These are phyloP conservation scores for Trametes hirsuta DNA, from an alignment of 1,284 basidiomycete genomes.

Conservation along the genomic window DNA sequence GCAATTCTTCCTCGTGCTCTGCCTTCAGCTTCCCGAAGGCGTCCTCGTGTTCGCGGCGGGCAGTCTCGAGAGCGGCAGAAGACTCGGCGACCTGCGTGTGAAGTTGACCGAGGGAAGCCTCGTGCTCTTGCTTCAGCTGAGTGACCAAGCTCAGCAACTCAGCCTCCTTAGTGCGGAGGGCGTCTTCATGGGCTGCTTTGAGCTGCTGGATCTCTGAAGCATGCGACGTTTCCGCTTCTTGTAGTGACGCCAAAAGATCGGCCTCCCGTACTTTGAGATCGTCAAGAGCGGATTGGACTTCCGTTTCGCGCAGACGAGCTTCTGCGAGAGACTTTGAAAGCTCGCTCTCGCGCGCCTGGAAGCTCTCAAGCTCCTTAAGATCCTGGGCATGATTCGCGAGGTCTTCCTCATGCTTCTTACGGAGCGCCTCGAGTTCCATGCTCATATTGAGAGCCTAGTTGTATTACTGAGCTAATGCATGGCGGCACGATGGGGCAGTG, in stretches of 20 bases:
- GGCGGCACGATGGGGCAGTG: not conserved
- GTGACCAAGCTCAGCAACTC: slow-evolving; percentile 54
- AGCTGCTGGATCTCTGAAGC: slow-evolving; percentile 46
- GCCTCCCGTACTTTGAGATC: slow-evolving; percentile 59
- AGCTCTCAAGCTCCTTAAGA: slow-evolving; percentile 46
- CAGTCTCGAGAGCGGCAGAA: slow-evolving; percentile 33
- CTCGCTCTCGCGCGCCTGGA: slow-evolving; percentile 58
- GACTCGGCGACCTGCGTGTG: slow-evolving; percentile 36
- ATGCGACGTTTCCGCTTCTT: slow-evolving; percentile 53
- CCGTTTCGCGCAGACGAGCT: slow-evolving; percentile 40
- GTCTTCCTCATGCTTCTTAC: slow-evolving; percentile 59
- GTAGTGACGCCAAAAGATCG: slow-evolving; percentile 53
- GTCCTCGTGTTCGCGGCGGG: slow-evolving; percentile 37
- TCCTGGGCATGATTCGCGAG: slow-evolving; percentile 40
- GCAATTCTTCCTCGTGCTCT: slow-evolving; percentile 42
- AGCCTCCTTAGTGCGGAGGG: slow-evolving; percentile 51
- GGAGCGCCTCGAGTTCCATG: slow-evolving; percentile 76
- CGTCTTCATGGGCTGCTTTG: slow-evolving; percentile 56
- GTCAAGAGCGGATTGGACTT: slow-evolving; percentile 44
- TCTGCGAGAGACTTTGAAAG: slow-evolving; percentile 53
- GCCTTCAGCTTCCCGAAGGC: slow-evolving; percentile 40
- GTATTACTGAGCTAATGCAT: not conserved
- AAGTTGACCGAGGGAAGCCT: slow-evolving; percentile 32
- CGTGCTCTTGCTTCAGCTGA: slow-evolving; percentile 48
- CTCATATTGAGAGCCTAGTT: slow-evolving; percentile 82